Base-by-base conservation (phyloP, 139 green algal genomes). In the Klebsormidium nitens region DNA sequence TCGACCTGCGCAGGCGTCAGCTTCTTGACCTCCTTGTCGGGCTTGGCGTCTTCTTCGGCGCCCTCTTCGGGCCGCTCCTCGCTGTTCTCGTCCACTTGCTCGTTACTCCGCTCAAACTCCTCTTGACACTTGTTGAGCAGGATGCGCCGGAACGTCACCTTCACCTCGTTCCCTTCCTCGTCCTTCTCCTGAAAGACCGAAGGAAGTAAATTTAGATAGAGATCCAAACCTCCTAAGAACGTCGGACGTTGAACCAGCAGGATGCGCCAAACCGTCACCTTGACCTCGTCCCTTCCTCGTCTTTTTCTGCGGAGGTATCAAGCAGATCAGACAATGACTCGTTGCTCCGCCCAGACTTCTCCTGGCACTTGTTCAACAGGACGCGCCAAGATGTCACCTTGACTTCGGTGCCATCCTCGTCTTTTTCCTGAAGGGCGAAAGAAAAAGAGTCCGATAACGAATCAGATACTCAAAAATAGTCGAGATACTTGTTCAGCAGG, bases 71-170 rank as follows among this genome's bases (percentile, higher is more conserved):
- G 8, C 23, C 57, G 6, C 57, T 42, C 57, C 35, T 64, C 28
- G 52, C 6, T 61, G 57, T 59, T n/a, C 8, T 59, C 49, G 19
- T n/a, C n/a, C n/a, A n/a, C n/a, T n/a, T n/a, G n/a, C 34, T 23
- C 31, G 14, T 74, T 60, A 14, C 58, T 42, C 3, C 65, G 26
- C 67, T 81, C 89, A 82, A 96, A 97, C 86, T 97, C 92, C 64
- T 91, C 87, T 85, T 98, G 93, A 80, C 93, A 98, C 88, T 98
- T 98, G 86, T 95, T 96, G 1, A 98, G 84, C 76, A 98, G 83
- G 59, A 93, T 71, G 42, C 90, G 82, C 56, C 92, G 84, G 81
- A 97, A 96, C 38, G 26, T 55, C 8, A 36, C 28, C n/a, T 66
- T 56, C 8, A 63, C 29, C n/a, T 35, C 23, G 6, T 29, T 60